A percentile compares a stretch with the other conserved stretches of the same genome.
phyloP scores from a whole-genome alignment of 306 rosid genomes.

The Luffa acutangula region DNA sequence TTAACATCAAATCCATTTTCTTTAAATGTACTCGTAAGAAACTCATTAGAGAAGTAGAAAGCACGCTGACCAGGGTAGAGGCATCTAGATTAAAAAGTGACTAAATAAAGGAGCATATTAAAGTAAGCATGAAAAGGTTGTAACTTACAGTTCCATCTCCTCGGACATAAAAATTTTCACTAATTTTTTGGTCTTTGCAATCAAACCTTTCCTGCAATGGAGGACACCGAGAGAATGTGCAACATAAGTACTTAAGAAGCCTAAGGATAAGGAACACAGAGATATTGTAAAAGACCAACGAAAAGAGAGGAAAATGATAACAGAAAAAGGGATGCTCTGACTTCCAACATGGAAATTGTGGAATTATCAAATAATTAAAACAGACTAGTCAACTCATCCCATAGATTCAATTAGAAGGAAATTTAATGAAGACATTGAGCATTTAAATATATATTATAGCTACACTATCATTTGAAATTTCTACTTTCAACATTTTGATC shows the following conservation, averaged over 20 bases:
- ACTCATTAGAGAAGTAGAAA: conserved; percentile 79
- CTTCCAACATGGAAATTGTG: not conserved
- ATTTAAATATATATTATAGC: not conserved
- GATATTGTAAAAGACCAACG: not conserved
- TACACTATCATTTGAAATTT: not conserved
- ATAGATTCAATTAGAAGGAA: not conserved
- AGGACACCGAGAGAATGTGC: not conserved
- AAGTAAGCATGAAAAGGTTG: conserved; percentile 5
- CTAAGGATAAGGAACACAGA: not conserved
- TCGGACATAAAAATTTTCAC: conserved; percentile 82
- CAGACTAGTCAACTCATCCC: not conserved
- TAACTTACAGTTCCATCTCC: conserved; percentile 93
- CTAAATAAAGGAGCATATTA: conserved; percentile 1
- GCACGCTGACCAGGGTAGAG: conserved; percentile 57
- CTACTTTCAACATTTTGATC: not conserved
- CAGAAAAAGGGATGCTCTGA: not conserved
- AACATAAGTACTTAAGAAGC: not conserved
- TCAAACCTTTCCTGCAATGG: conserved; percentile 65
- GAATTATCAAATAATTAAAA: not conserved
- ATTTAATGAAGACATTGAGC: not conserved
- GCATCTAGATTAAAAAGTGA: conserved; percentile 6
- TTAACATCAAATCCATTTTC: conserved; percentile 70
- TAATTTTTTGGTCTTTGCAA: conserved; percentile 78
- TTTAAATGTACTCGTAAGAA: conserved; percentile 61
- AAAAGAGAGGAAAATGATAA: not conserved